Percentiles rank a stretch among this genome's conserved stretches.
Evolutionary conservation across 768 basidiomycete genomes (phyloP).

Genomic region (Tremella yokohamensis): DNA sequence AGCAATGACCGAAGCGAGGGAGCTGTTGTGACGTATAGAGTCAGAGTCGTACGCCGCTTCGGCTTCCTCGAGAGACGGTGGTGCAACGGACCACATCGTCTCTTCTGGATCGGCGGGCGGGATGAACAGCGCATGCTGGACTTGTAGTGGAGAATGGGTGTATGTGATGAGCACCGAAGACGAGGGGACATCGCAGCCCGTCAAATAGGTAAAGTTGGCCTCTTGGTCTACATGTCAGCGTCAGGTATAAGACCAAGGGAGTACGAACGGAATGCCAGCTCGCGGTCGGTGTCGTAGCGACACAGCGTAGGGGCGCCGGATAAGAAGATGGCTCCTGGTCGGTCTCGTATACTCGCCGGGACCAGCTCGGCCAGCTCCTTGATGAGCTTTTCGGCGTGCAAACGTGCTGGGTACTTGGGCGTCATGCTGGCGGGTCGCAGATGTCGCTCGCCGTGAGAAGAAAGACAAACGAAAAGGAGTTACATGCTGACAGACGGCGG

Average conservation of each 20-base stretch:
- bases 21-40: slow-evolving; percentile 56
- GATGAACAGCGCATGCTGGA: slow-evolving; percentile 63
- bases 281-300: slow-evolving; percentile 70
- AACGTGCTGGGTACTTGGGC: slow-evolving; percentile 30
- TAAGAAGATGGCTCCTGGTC: not conserved
- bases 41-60: slow-evolving; percentile 45
- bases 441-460: not conserved
- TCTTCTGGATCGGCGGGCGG: slow-evolving; percentile 62
- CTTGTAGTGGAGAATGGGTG: slow-evolving; percentile 48
- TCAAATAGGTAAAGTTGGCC: slow-evolving; percentile 83
- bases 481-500: no score
- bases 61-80: slow-evolving; percentile 64
- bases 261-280: slow-evolving; percentile 63
- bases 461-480: not conserved
- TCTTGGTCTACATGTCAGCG: slow-evolving; percentile 55
- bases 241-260: slow-evolving; percentile 36
- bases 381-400: slow-evolving; percentile 56
- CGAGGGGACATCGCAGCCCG: slow-evolving; percentile 71
- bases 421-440: slow-evolving; percentile 1
- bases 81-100: slow-evolving; percentile 80
- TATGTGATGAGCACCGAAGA: slow-evolving; percentile 61
- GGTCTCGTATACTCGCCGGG: slow-evolving; percentile 53
- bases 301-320: slow-evolving; percentile 17
- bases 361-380: slow-evolving; percentile 57
- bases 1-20: slow-evolving; percentile 48